These are phyloP conservation scores for Cocos nucifera DNA, from an alignment of 176 grass and related monocot genomes.

Conservation along the genomic window DNA sequence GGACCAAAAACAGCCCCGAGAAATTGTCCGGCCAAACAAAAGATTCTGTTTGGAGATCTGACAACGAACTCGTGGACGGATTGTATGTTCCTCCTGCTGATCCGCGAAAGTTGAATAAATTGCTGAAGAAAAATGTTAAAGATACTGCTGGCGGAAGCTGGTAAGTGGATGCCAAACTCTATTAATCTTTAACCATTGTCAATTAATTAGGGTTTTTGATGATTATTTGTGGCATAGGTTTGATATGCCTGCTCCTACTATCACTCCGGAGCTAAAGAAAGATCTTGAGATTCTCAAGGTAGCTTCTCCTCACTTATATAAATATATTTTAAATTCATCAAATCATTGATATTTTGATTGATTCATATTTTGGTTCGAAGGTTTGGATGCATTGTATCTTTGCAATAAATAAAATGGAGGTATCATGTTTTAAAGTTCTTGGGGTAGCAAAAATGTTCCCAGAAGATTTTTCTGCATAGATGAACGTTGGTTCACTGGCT, in stretches of 20 bases:
- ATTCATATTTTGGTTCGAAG: no score
- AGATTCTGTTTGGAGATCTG: conserved; percentile 39
- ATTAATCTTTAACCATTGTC: no score
- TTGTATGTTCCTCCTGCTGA: conserved; percentile 73
- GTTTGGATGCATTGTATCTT: no score
- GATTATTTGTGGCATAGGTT: conserved; percentile 42
- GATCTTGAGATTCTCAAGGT: conserved; percentile 92
- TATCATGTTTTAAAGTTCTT: no score
- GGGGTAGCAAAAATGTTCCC: no score
- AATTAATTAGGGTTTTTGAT: conserved; percentile 1
- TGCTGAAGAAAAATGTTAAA: conserved; percentile 62
- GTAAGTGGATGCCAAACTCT: conserved; percentile 27
- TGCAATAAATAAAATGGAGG: no score
- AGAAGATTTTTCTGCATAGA: no score
- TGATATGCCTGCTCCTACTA: conserved; percentile 79
- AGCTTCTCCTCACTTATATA: not conserved
- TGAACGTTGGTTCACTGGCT: no score
- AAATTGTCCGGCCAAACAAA: conserved; percentile 8
- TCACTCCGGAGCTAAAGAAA: conserved; percentile 84
- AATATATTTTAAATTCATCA: no score
- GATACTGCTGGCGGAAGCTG: conserved; percentile 72
- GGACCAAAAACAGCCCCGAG: conserved; percentile 23
- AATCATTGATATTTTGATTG: no score
- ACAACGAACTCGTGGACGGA: conserved; percentile 54
- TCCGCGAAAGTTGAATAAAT: conserved; percentile 56